Conservation (phyloP, 164 flowering plant genomes). For the Kingdonia uniflora region DNA sequence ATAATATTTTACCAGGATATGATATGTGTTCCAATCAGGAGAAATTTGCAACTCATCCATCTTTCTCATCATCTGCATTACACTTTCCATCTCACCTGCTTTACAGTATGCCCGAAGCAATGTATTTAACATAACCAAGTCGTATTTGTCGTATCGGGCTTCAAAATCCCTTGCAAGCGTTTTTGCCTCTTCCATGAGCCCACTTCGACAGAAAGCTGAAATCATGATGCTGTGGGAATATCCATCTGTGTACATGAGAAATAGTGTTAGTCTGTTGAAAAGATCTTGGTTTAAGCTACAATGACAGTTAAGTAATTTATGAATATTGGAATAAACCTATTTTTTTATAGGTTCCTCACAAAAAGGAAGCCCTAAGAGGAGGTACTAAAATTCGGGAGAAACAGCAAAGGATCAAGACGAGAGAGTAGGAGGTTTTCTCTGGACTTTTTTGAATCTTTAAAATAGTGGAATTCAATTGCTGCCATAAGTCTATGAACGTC, state of each 20-base stretch:
- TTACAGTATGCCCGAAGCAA: constrained; percentile 81
- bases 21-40: constrained; percentile 73
- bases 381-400: no score
- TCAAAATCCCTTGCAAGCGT: constrained; percentile 61
- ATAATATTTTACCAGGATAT: constrained; percentile 67
- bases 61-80: constrained; percentile 64
- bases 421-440: no score
- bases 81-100: constrained; percentile 81
- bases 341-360: no score
- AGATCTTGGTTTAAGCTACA: no score
- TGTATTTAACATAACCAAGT: constrained; percentile 68
- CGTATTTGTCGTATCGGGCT: constrained; percentile 54
- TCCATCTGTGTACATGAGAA: constrained; percentile 42
- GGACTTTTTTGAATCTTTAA: no score
- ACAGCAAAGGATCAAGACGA: no score
- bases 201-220: constrained; percentile 64
- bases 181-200: constrained; percentile 68
- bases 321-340: no score
- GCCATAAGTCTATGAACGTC: no score
- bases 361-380: no score
- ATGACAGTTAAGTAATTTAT: no score
- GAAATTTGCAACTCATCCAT: constrained; percentile 73
- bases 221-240: constrained; percentile 83
- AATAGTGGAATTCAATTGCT: no score
- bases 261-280: no score